Percentiles rank a stretch among this genome's conserved stretches.
Evolutionary conservation across 176 grass and related monocot genomes (phyloP).

Genomic region (Musa troglodytarum): DNA sequence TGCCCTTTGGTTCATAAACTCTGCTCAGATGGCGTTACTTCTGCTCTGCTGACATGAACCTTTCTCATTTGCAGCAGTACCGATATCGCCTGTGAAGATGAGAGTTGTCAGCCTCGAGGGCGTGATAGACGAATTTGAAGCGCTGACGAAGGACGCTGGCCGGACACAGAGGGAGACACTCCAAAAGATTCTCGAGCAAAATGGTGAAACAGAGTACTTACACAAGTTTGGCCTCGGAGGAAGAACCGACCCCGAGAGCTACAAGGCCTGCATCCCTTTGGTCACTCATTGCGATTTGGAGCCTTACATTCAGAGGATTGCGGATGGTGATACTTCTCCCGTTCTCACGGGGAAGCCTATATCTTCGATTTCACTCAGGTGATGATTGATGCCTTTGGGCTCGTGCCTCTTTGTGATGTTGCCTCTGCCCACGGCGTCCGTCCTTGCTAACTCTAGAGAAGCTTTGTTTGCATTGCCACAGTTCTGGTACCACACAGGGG

Average conservation of each 20-base stretch:
- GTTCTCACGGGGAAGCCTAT: constrained; percentile 75
- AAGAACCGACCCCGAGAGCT: constrained; percentile 64
- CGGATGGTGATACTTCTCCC: constrained; percentile 39
- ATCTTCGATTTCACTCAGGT: constrained; percentile 81
- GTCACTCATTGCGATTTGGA: constrained; percentile 67
- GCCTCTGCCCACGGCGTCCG: not conserved
- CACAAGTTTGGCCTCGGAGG: constrained; percentile 41
- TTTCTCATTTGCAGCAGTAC: not conserved
- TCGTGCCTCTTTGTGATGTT: not conserved
- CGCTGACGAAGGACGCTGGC: constrained; percentile 33
- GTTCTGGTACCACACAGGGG: constrained; percentile 92
- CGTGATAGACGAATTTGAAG: constrained; percentile 63
- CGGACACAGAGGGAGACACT: constrained; percentile 66
- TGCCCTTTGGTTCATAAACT: not conserved
- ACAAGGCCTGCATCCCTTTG: constrained; percentile 56
- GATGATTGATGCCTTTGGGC: not conserved
- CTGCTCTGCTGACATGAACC: not conserved
- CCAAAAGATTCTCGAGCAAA: constrained; percentile 51
- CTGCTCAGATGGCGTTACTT: not conserved
- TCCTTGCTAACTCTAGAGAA: not conserved
- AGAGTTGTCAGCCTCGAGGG: constrained; percentile 27
- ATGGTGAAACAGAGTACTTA: constrained; percentile 67
- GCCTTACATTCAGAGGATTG: constrained; percentile 62
- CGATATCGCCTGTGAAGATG: not conserved
- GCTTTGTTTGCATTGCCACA: constrained; percentile 21